Evolutionary conservation across 192 early-diverging fungal genomes (phyloP), one percentile per base, ranked within the genome.

Genomic region (Cladochytrium replicatum): DNA sequence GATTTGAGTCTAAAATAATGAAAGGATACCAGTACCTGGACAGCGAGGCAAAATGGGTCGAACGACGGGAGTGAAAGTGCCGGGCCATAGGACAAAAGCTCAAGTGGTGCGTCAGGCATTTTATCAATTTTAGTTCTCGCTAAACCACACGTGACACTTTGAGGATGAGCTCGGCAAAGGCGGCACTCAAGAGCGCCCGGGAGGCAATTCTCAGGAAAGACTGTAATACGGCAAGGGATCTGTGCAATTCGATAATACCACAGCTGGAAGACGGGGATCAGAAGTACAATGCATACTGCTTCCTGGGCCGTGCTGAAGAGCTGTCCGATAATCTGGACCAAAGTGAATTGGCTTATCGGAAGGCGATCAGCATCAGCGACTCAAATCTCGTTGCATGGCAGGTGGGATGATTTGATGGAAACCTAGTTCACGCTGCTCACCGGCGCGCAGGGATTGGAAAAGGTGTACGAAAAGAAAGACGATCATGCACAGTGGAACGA

Each of bases 81-180:
- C 27, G 74, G 61, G 24, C 85, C 82, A 74, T 80, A 89, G 22
- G 78, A 67, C 60, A 80, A 87, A 19, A 89, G 69, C 60, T 85
- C 76, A 15, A 82, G 37, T 24, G 46, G 40, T 47, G 21, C 46
- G 30, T n/a, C n/a, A n/a, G n/a, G n/a, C n/a, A n/a, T n/a, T n/a
- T n/a, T n/a, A n/a, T n/a, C n/a, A n/a, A n/a, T n/a, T n/a, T n/a
- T n/a, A n/a, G n/a, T n/a, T n/a, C n/a, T n/a, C n/a, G n/a, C n/a
- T n/a, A n/a, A n/a, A n/a, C n/a, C n/a, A n/a, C n/a, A n/a, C n/a
- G n/a, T n/a, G n/a, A n/a, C n/a, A n/a, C n/a, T n/a, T n/a, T n/a
- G n/a, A n/a, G n/a, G n/a, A n/a, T n/a, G n/a, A n/a, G n/a, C n/a
- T n/a, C n/a, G n/a, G n/a, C n/a, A n/a, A n/a, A n/a, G n/a, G n/a